Evolutionary conservation across 345 rosid species (phyloP), one percentile per base, ranked within the genome.

Genomic region (Syzygium aromaticum): DNA sequence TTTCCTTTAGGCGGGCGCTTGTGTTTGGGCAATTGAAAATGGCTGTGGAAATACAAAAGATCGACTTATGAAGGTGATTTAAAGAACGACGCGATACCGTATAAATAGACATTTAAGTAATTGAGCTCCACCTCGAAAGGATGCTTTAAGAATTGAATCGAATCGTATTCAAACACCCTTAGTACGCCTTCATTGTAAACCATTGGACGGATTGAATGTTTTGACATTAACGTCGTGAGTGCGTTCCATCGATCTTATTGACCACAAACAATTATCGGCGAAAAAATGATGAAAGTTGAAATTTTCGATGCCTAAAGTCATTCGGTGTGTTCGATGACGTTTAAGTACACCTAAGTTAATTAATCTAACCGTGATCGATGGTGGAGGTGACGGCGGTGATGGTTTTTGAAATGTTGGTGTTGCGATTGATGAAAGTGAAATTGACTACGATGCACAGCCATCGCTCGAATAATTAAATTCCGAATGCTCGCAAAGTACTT

Each of bases 401-500:
- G 77, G 22, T 15, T 64, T 64, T 30, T 64, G 40, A 64, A 64
- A 64, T 64, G 77, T 17, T 64, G 77, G 77, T 30, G 43, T 64
- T 64, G 22, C 77, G 3, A 16, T 40, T 7, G 77, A 64, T 64
- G 77, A 7, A 16, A 64, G 77, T 64, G 77, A 64, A 64, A 64
- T 64, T 30, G 11, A 64, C 40, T 16, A 40, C 1, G 5, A 57
- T 13, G 2, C 11, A 25, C 11, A 25, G 64, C 27, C 64, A 11
- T 11, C 28, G 11, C 27, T 57, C 3, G 2, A 25, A 57, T 57
- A 1, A 57, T 57, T 57, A 57, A 3, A 0, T 57, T 12, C 27
- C 0, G 15, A 57, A 57, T 0, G 1, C 28, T 2, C 0, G 27
- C 25, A n/a, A 57, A 11, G 30, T 11, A 25, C 30, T 11, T 25